phyloP scores from a whole-genome alignment of 306 rosid genomes.

The Gillenia trifoliata region DNA sequence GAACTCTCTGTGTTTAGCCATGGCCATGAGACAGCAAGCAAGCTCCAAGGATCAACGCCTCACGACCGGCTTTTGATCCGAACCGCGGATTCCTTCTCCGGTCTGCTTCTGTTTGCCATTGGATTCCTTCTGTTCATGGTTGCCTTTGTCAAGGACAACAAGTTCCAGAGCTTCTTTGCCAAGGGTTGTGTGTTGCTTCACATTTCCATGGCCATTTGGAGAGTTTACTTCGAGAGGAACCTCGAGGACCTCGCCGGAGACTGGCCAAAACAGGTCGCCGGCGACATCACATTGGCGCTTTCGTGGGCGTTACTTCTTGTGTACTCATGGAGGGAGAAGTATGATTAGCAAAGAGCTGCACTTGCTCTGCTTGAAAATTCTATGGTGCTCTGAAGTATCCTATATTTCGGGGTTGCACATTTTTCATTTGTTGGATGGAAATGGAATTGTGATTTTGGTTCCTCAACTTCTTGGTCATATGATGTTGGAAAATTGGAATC shows the following conservation, averaged over 20 bases:
- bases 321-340: constrained; percentile 81
- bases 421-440: neutral
- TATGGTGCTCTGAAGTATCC: neutral
- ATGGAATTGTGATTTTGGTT: neutral
- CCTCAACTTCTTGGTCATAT: neutral
- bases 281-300: constrained; percentile 68
- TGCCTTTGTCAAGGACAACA: constrained; percentile 70
- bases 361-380: neutral
- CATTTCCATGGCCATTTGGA: constrained; percentile 80
- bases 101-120: constrained; percentile 60
- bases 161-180: constrained; percentile 87
- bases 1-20: constrained; percentile 61
- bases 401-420: too few relatives aligned
- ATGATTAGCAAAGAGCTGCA: constrained; percentile 39
- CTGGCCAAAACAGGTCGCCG: constrained; percentile 70
- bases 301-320: constrained; percentile 79
- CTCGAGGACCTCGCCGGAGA: constrained; percentile 60
- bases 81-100: constrained; percentile 87
- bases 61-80: constrained; percentile 66
- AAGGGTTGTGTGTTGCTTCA: constrained; percentile 83
- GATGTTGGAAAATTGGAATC: neutral
- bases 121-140: constrained; percentile 81
- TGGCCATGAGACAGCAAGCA: constrained; percentile 63
- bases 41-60: constrained; percentile 86
- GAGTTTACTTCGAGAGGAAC: constrained; percentile 60